Evolutionary conservation across 2,329 filamentous ascomycete genomes (phyloP), one percentile per base, ranked within the genome.

Genomic region (Fusarium concolor): DNA sequence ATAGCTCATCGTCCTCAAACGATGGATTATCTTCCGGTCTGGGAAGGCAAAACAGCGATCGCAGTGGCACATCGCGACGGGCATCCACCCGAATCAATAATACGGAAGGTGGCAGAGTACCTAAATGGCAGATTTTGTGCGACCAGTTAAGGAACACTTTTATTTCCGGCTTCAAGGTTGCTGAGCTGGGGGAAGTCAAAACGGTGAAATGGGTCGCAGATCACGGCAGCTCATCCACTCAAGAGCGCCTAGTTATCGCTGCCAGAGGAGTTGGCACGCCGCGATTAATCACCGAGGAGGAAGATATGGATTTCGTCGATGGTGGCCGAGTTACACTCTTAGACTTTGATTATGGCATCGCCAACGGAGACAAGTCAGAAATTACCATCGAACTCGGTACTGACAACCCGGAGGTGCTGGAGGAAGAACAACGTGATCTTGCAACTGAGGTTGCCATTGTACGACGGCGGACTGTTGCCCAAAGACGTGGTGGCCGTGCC

Each of bases 381-480:
- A 78, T 92, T 41, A 89, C 85, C 2, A 90, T 96, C 52, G 92
- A 95, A 74, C 88, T 95, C 26, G 92, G 92, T 12, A 88, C 89
- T 31, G 85, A 86, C 24, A 84, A 89, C 46, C 88, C 92, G 1
- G 91, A 93, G 75, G 80, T 88, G 0, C 80, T 96, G 18, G 87
- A 90, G 70, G 92, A 95, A 75, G 90, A 92, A 72, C 86, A 87
- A 66, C 87, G 90, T 22, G 92, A 93, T 71, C 82, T 95, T 58
- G 92, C 90, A 57, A 88, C 89, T 2, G 92, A 94, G 76, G 92
- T 96, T 20, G 92, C 92, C 66, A 88, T 95, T 71, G 91, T 93
- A 50, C 86, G 92, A 69, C 85, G 91, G 66, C 85, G 92, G 67
- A 94, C 92, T 5, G 89, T 92, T 17, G 86, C 90, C 35, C 88